These are phyloP conservation scores for Plenodomus biglobosus DNA, from an alignment of 2,329 filamentous ascomycete species.

Conservation along the genomic window DNA sequence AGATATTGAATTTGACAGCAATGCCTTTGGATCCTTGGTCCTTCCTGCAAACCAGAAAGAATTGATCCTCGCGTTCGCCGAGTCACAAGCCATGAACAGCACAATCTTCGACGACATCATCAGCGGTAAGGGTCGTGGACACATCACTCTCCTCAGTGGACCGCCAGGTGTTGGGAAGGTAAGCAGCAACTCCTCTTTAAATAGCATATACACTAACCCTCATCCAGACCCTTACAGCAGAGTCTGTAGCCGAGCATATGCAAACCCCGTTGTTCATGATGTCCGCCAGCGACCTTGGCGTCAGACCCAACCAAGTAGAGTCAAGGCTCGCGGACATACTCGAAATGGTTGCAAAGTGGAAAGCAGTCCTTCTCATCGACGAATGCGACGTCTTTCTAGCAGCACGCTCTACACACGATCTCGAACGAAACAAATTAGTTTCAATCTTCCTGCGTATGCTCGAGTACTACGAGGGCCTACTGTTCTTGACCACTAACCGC, in stretches of 20 bases:
- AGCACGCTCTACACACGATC: slow-evolving; percentile 43
- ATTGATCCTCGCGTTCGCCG: slow-evolving; percentile 75
- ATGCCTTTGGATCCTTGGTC: slow-evolving; percentile 78
- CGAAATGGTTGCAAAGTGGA: slow-evolving; percentile 54
- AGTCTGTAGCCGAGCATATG: slow-evolving; percentile 82
- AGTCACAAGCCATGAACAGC: slow-evolving; percentile 74
- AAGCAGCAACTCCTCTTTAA: not conserved
- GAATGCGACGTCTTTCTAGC: slow-evolving; percentile 65
- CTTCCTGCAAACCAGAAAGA: slow-evolving; percentile 64
- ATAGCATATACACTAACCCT: not conserved
- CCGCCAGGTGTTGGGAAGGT: slow-evolving; percentile 79
- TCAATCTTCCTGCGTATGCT: slow-evolving; percentile 36
- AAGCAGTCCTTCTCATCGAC: slow-evolving; percentile 58
- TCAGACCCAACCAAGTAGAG: slow-evolving; percentile 49
- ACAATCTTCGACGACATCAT: slow-evolving; percentile 72
- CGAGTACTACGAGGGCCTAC: slow-evolving; percentile 34
- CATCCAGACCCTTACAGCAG: slow-evolving; percentile 69
- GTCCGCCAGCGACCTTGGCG: slow-evolving; percentile 65
- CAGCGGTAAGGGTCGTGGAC: slow-evolving; percentile 77
- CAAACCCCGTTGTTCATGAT: slow-evolving; percentile 81
- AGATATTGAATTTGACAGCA: slow-evolving; percentile 80
- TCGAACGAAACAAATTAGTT: slow-evolving; percentile 42
- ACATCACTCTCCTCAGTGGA: slow-evolving; percentile 78
- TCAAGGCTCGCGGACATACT: slow-evolving; percentile 50
- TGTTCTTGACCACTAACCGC: slow-evolving; percentile 41